These are phyloP conservation scores for Nepenthes gracilis DNA, from an alignment of 148 eudicot species.

Conservation along the genomic window DNA sequence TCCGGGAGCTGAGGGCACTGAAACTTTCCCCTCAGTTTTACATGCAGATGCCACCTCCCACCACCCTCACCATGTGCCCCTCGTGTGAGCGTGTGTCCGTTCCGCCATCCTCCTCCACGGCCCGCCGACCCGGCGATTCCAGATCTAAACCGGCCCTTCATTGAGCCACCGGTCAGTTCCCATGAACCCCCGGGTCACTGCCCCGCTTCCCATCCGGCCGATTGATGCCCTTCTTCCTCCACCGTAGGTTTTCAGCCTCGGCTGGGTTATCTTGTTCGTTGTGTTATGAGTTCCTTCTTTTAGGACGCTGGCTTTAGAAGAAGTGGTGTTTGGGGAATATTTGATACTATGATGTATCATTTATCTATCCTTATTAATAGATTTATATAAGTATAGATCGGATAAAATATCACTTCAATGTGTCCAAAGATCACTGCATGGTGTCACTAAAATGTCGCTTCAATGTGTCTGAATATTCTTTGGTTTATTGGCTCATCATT, in stretches of 20 bases:
- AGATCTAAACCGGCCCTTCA: not conserved
- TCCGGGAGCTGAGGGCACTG: constrained; percentile 45
- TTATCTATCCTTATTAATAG: too few species aligned
- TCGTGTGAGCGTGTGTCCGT: constrained; percentile 62
- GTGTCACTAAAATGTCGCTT: too few species aligned
- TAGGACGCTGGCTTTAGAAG: too few species aligned
- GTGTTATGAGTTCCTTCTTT: not conserved
- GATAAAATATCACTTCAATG: too few species aligned
- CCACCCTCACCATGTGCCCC: constrained; percentile 76
- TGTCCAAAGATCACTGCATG: too few species aligned
- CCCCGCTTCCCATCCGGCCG: constrained; percentile 21
- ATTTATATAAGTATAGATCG: too few species aligned
- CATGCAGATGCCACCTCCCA: constrained; percentile 84
- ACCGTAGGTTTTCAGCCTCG: constrained; percentile 4
- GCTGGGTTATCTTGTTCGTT: constrained; percentile 16
- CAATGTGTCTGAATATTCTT: too few species aligned
- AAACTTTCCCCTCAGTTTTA: constrained; percentile 64
- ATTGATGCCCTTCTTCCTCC: constrained; percentile 20
- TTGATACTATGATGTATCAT: too few species aligned
- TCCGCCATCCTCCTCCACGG: constrained; percentile 23
- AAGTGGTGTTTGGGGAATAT: too few species aligned
- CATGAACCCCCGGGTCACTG: constrained; percentile 36
- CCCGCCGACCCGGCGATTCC: not conserved
- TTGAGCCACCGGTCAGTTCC: constrained; percentile 27
- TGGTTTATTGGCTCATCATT: too few species aligned